Conservation (phyloP, 2,329 filamentous ascomycete genomes). For the Davidsoniella virescens region DNA sequence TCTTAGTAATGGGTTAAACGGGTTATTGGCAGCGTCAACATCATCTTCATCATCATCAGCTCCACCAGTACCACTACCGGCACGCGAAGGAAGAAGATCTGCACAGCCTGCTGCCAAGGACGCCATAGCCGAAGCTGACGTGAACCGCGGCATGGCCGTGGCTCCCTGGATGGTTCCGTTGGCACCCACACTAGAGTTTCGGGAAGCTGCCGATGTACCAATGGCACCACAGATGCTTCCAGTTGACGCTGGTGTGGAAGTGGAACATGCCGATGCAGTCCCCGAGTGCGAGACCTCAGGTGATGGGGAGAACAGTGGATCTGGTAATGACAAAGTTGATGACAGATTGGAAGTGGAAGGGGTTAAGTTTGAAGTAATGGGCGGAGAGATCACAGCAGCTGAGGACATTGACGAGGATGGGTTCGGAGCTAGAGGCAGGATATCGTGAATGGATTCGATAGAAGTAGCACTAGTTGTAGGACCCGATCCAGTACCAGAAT, state of each 20-base stretch:
- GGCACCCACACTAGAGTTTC: too few relatives aligned
- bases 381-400: not conserved
- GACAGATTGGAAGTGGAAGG: not conserved
- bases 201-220: too few relatives aligned
- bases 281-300: constrained; percentile 21
- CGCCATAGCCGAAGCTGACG: not conserved
- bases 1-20: constrained; percentile 11
- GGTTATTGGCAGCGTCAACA: not conserved
- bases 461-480: not conserved
- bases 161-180: too few relatives aligned
- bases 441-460: not conserved
- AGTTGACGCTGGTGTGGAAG: constrained; percentile 15
- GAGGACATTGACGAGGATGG: not conserved
- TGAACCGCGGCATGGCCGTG: not conserved
- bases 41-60: not conserved
- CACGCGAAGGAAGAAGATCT: constrained; percentile 16
- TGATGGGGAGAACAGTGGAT: constrained; percentile 17
- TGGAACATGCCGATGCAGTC: constrained; percentile 21
- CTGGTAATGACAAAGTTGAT: constrained; percentile 9
- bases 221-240: too few relatives aligned
- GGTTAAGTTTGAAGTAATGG: not conserved
- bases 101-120: not conserved
- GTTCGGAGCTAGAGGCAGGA: not conserved
- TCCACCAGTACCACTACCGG: not conserved
- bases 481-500: not conserved